These are phyloP conservation scores for Fusarium pilosicola DNA, from an alignment of 2,329 filamentous ascomycete genomes.

Conservation along the genomic window DNA sequence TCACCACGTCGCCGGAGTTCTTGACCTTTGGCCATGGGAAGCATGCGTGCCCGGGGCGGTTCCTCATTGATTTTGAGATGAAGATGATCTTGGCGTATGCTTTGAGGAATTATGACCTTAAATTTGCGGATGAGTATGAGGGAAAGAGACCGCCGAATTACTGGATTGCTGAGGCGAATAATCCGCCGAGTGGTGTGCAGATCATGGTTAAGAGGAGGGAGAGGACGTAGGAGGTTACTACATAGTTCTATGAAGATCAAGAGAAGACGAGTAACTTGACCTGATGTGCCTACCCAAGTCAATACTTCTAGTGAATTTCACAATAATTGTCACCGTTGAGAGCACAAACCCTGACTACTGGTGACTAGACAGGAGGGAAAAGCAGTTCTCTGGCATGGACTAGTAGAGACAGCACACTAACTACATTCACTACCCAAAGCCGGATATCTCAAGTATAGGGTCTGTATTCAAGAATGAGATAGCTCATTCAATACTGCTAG, in stretches of 20 bases:
- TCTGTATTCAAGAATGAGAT: background rate
- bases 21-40: slow-evolving; percentile 50
- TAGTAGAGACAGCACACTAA: background rate
- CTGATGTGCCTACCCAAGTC: background rate
- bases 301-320: background rate
- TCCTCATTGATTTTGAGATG: slow-evolving; percentile 47
- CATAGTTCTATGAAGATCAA: background rate
- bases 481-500: background rate
- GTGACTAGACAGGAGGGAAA: background rate
- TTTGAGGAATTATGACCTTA: slow-evolving; percentile 35
- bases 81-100: slow-evolving; percentile 46
- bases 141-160: slow-evolving; percentile 34
- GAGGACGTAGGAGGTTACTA: background rate
- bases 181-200: slow-evolving; percentile 29
- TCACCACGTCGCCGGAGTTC: slow-evolving; percentile 40
- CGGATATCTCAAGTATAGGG: background rate
- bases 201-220: slow-evolving; percentile 33
- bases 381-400: no score
- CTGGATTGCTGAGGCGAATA: slow-evolving; percentile 35
- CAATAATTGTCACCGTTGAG: no score
- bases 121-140: slow-evolving; percentile 32
- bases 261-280: fast-evolving
- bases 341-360: background rate
- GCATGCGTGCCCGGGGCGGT: slow-evolving; percentile 48
- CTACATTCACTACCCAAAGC: background rate